These are phyloP conservation scores for Trichoderma oligosporum DNA, from an alignment of 2,329 filamentous ascomycete species.

Conservation along the genomic window DNA sequence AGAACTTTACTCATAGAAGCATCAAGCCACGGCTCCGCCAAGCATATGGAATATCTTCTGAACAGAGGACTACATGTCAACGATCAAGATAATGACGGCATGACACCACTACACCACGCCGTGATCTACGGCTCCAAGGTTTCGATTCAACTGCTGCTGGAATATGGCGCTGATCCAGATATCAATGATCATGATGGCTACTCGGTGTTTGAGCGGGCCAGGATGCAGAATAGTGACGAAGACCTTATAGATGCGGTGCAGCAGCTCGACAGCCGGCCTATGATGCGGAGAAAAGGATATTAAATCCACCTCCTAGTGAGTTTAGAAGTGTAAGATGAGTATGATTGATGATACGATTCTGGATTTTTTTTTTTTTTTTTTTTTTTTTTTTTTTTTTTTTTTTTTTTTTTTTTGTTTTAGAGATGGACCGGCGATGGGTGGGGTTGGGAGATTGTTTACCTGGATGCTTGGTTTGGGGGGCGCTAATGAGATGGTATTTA, in stretches of 20 bases:
- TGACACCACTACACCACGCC: conserved; percentile 2
- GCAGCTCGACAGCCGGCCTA: neutral
- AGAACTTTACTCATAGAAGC: neutral
- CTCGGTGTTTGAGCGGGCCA: conserved; percentile 2
- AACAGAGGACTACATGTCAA: neutral
- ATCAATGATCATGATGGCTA: neutral
- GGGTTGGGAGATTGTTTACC: too few relatives aligned
- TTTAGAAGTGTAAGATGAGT: neutral
- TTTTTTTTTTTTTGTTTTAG: too few relatives aligned
- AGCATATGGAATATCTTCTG: neutral
- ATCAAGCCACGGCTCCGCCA: neutral
- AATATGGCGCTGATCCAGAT: neutral
- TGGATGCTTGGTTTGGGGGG: neutral
- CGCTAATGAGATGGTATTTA: too few relatives aligned
- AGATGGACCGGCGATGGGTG: too few relatives aligned
- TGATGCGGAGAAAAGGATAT: neutral
- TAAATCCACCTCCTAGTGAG: neutral
- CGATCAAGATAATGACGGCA: neutral
- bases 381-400: too few relatives aligned
- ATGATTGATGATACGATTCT: neutral
- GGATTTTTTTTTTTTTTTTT: neutral
- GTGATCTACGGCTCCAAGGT: neutral
- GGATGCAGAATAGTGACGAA: neutral
- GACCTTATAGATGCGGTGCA: neutral
- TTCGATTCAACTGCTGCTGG: neutral